These are phyloP conservation scores for Catunica adiposa DNA, from an alignment of 2,329 filamentous ascomycete species.

Conservation along the genomic window DNA sequence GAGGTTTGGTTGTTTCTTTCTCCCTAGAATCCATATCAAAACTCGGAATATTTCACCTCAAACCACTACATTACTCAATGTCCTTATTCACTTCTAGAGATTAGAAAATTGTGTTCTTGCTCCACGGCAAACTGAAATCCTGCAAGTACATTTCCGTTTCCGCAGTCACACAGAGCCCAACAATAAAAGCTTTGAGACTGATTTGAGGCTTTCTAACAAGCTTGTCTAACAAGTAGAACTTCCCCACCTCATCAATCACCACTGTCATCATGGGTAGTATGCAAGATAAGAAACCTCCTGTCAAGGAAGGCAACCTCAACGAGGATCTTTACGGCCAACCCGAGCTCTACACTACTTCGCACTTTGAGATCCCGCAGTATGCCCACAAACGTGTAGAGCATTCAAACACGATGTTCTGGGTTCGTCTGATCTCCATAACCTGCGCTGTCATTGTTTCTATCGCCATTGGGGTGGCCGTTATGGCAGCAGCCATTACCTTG, in stretches of 20 bases:
- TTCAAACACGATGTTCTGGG: slow-evolving; percentile 8
- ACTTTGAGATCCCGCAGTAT: slow-evolving; percentile 4
- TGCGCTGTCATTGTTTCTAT: slow-evolving; percentile 8
- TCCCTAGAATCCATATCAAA: no score
- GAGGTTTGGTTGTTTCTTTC: no score
- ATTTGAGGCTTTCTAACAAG: neutral
- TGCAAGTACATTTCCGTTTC: neutral
- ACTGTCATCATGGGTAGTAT: neutral
- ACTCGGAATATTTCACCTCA: neutral
- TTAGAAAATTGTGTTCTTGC: neutral
- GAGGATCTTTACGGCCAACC: slow-evolving; percentile 6
- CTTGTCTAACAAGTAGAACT: neutral
- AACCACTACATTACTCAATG: neutral
- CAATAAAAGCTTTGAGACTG: neutral
- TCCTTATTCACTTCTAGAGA: neutral
- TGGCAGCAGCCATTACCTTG: slow-evolving; percentile 3
- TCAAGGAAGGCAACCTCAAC: neutral
- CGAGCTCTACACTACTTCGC: slow-evolving; percentile 2
- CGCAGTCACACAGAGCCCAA: neutral
- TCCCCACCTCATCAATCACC: neutral
- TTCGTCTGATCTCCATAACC: slow-evolving; percentile 4
- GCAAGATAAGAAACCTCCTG: neutral
- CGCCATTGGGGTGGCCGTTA: slow-evolving; percentile 3
- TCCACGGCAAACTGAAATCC: neutral
- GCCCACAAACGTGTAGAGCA: slow-evolving; percentile 2